phyloP scores from a whole-genome alignment of 768 basidiomycete genomes.

The Kwoniella dejecticola region DNA sequence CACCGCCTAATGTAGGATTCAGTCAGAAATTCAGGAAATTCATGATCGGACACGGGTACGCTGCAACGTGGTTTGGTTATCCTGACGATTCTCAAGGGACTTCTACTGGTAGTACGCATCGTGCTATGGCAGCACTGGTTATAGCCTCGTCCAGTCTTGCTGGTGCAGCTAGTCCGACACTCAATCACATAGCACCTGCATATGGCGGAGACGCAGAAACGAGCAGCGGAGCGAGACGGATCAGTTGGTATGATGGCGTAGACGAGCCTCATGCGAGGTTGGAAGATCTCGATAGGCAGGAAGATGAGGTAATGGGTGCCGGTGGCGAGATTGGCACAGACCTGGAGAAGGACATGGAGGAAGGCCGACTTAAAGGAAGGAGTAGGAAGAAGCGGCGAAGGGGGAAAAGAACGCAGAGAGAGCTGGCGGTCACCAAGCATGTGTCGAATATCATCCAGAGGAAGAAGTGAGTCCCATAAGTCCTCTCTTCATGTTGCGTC shows the following conservation, averaged over 20 bases:
- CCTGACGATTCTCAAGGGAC: neutral
- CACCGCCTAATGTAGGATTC: constrained; percentile 24
- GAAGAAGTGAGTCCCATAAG: constrained; percentile 28
- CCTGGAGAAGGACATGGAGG: constrained; percentile 25
- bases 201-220: constrained; percentile 39
- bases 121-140: constrained; percentile 39
- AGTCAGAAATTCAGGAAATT: constrained; percentile 26
- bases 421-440: constrained; percentile 44
- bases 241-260: constrained; percentile 33
- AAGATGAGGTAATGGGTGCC: constrained; percentile 15
- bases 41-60: constrained; percentile 2
- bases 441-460: constrained; percentile 42
- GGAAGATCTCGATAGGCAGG: constrained; percentile 31
- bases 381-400: constrained; percentile 15
- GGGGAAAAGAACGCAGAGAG: constrained; percentile 42
- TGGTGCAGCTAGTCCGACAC: constrained; percentile 32
- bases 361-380: constrained; percentile 17
- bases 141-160: constrained; percentile 34
- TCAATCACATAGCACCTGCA: constrained; percentile 40
- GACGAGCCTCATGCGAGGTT: constrained; percentile 25
- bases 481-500: no score
- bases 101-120: constrained; percentile 1
- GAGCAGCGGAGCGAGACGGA: constrained; percentile 29
- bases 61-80: constrained; percentile 30
- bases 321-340: constrained; percentile 7